Percentiles rank a stretch among this genome's conserved stretches.
Conservation (phyloP, 140 eudicot genomes). For the Bidens hawaiensis region DNA sequence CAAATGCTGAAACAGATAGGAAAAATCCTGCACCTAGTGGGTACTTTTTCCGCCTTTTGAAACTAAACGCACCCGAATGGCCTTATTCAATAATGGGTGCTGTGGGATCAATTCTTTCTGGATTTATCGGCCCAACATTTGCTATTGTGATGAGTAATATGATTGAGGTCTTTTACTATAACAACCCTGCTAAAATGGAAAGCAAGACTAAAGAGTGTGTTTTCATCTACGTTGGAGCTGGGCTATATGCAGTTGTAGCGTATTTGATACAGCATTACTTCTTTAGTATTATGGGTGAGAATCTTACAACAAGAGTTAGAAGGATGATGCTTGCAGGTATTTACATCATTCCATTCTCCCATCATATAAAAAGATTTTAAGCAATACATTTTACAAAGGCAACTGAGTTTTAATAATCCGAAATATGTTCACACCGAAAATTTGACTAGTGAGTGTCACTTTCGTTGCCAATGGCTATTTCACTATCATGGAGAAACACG, state of each 20-base stretch:
- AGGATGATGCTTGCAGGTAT: constrained; percentile 97
- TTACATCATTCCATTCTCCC: not conserved
- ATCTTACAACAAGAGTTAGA: constrained; percentile 92
- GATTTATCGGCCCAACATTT: constrained; percentile 97
- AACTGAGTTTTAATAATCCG: no score
- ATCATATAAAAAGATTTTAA: no score
- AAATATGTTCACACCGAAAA: no score
- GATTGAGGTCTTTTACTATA: constrained; percentile 93
- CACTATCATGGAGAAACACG: no score
- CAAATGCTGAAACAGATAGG: constrained; percentile 83
- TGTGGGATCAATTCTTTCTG: constrained; percentile 86
- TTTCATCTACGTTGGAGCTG: constrained; percentile 90
- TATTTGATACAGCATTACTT: constrained; percentile 94
- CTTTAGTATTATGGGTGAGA: constrained; percentile 98
- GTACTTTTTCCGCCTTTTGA: constrained; percentile 75
- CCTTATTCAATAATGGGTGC: constrained; percentile 98
- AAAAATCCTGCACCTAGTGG: constrained; percentile 84
- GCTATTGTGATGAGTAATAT: constrained; percentile 98
- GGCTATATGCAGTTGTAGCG: constrained; percentile 91
- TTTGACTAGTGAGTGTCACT: no score
- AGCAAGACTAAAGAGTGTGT: constrained; percentile 92
- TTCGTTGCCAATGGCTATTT: no score
- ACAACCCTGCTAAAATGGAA: constrained; percentile 74
- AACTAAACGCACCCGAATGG: constrained; percentile 95
- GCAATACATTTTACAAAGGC: no score